Conservation (phyloP, 2,329 filamentous ascomycete genomes). For the Chaetomium olivaceum region DNA sequence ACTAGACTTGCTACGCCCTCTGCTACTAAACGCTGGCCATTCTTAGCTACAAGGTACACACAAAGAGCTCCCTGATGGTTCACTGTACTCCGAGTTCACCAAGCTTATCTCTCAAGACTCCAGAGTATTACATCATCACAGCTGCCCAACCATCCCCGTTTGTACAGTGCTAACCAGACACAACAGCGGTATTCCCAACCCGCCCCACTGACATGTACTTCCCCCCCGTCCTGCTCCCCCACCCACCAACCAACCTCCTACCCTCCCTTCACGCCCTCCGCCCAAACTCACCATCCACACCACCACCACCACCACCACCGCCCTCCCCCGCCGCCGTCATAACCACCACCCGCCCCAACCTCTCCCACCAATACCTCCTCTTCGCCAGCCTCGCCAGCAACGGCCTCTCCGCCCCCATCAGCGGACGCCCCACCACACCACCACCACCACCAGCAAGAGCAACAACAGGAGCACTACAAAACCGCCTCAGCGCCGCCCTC, state of each 20-base stretch:
- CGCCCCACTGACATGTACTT: no score
- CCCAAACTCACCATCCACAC: no score
- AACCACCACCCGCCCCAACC: background rate
- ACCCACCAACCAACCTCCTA: no score
- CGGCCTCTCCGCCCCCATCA: background rate
- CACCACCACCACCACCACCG: no score
- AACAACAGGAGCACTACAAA: background rate
- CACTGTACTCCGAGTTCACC: background rate
- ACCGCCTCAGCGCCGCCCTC: conserved; percentile 1
- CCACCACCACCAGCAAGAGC: no score
- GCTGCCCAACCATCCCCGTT: no score
- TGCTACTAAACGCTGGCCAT: background rate
- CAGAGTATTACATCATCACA: no score
- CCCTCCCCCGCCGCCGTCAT: background rate
- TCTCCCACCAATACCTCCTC: background rate
- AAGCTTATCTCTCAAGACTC: no score
- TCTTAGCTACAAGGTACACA: background rate
- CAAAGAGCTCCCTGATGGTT: background rate
- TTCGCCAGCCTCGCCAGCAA: background rate
- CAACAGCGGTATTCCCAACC: no score
- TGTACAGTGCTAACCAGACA: no score
- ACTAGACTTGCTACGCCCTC: background rate
- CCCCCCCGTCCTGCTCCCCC: no score
- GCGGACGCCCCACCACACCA: background rate
- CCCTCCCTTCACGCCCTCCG: no score